Base-by-base conservation (phyloP, 2,329 filamentous ascomycete genomes). In the Aspergillus tamarii region DNA sequence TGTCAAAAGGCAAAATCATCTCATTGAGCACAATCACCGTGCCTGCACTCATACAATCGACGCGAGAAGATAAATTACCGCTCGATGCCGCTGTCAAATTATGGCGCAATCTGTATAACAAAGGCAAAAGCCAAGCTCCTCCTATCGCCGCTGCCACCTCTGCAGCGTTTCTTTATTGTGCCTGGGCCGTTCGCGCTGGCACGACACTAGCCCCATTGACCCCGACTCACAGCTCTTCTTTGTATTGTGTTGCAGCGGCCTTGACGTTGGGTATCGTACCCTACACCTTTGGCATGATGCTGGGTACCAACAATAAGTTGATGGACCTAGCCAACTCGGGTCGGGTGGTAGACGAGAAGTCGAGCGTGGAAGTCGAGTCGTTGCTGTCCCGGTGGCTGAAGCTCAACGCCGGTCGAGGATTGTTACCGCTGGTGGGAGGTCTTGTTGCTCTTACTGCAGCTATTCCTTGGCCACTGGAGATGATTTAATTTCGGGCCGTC, bases 231-330 rank as follows among this genome's bases (percentile, higher is more conserved):
- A 63, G 63, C n/a, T 48, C 57, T 4, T 32, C 36, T 2, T 60
- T 72, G 19, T 79, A 76, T 62, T 55, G 68, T 5, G 57, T 66
- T 1, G 75, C 77, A 3, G 75, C 72, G 8, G 61, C 64, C 16
- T 39, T 78, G 60, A 73, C 72, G 10, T 1, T 77, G 11, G 67
- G 69, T 1, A 77, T 78, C 60, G 69, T 76, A 4, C 77, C 77
- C 19, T 79, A 65, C 58, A 79, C 77, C 16, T 2, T 74, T 0
- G 46, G 63, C 4, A 54, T 61, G 3, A 79, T 80, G 74, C 36
- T 34, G 1, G 46, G 62, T 16, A 74, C 73, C 28, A 79, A 78
- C 64, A 65, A 64, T 39, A 46, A 41, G 10, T 64, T 80, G 56
- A 32, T 70, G 41, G 68, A 66, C n/a, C 68, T 67, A 41, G 72